Conservation (phyloP, 2,329 filamentous ascomycete species). For the Clonostachys chloroleuca region DNA sequence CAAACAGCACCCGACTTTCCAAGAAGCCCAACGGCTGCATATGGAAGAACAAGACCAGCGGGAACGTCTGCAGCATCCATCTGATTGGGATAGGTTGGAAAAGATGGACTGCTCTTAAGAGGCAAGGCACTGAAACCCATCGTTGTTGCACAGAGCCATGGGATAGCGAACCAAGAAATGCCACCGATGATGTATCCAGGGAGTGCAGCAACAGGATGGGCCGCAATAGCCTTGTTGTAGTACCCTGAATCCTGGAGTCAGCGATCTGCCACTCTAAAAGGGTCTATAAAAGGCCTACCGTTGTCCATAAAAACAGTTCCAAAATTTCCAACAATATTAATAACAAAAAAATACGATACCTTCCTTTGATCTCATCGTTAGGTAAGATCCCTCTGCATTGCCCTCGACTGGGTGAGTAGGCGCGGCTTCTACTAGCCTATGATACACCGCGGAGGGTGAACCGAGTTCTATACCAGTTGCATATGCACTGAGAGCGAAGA, state of each 20-base stretch:
- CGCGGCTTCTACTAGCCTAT: constrained; percentile 64
- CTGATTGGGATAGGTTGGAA: constrained; percentile 65
- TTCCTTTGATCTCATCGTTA: constrained; percentile 67
- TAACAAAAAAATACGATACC: constrained; percentile 85
- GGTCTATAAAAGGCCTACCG: no score
- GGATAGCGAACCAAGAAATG: constrained; percentile 82
- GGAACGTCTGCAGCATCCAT: constrained; percentile 69
- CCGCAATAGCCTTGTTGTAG: constrained; percentile 86
- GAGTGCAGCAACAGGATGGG: constrained; percentile 73
- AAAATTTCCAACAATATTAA: constrained; percentile 75
- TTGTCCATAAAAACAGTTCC: constrained; percentile 66
- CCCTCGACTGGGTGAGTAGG: constrained; percentile 67
- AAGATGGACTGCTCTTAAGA: constrained; percentile 65
- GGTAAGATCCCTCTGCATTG: constrained; percentile 67
- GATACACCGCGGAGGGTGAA: constrained; percentile 69
- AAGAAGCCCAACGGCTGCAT: constrained; percentile 73
- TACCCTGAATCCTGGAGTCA: constrained; percentile 33
- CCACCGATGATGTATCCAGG: constrained; percentile 84
- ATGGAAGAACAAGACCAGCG: constrained; percentile 75
- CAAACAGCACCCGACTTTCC: constrained; percentile 77
- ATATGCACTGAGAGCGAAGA: constrained; percentile 77
- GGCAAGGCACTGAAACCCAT: constrained; percentile 77
- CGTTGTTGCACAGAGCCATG: constrained; percentile 77
- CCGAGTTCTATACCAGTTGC: constrained; percentile 66
- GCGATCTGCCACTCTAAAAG: no score